Conservation (phyloP, 371 early-diverging fungal genomes). For the Dipsacomyces acuminosporus region DNA sequence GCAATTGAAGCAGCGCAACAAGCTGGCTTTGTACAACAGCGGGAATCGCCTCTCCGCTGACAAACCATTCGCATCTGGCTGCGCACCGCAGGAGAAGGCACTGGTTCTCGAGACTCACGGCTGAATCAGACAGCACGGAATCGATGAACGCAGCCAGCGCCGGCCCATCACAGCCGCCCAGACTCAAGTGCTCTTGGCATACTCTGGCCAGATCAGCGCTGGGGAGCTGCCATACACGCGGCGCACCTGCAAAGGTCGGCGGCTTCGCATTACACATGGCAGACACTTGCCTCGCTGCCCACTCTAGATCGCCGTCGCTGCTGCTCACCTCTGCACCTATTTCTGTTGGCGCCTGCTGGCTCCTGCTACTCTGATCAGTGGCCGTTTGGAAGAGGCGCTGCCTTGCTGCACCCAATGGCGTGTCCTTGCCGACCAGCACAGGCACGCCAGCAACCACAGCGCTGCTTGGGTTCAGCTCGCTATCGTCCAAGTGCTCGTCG, state of each 20-base stretch:
- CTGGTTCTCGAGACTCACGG: constrained; percentile 29
- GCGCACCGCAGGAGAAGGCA: constrained; percentile 13
- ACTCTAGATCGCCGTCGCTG: too few relatives aligned
- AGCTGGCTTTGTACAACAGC: constrained; percentile 30
- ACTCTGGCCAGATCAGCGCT: constrained; percentile 9
- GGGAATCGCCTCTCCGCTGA: constrained; percentile 19
- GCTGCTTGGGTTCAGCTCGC: too few relatives aligned
- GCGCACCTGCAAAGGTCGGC: constrained; percentile 3
- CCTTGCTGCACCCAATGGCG: too few relatives aligned
- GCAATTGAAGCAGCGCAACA: constrained; percentile 3
- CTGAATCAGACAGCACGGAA: constrained; percentile 6
- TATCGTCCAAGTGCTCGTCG: too few relatives aligned
- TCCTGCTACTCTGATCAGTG: too few relatives aligned
- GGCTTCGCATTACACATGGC: too few relatives aligned
- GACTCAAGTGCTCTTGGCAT: constrained; percentile 6
- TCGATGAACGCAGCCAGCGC: constrained; percentile 19
- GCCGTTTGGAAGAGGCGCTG: too few relatives aligned
- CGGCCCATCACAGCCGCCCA: constrained; percentile 7
- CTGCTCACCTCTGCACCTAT: too few relatives aligned
- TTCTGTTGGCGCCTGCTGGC: too few relatives aligned
- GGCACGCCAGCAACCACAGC: too few relatives aligned
- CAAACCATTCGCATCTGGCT: constrained; percentile 6
- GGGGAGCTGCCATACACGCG: constrained; percentile 27
- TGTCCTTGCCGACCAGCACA: too few relatives aligned
- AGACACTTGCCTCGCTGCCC: too few relatives aligned